Evolutionary conservation across 257 asterid genomes (phyloP).

Genomic region (Buddleja alternifolia): DNA sequence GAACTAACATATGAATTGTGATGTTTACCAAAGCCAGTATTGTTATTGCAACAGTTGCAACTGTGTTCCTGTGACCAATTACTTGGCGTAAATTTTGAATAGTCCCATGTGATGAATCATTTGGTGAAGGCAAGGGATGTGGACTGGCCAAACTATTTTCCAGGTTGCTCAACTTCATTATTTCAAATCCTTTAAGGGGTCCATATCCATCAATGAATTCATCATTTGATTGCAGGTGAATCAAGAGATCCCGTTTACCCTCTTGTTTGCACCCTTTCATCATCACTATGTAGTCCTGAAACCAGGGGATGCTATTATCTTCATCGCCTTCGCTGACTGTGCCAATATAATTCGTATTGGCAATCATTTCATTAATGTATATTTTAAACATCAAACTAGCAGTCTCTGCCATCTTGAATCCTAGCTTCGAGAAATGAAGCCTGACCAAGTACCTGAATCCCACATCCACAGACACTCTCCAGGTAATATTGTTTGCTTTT

Average conservation of each 20-base stretch:
- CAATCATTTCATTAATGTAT: too few species aligned
- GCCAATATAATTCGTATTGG: conserved; percentile 27
- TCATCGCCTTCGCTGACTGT: conserved; percentile 33
- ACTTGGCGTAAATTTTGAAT: not conserved
- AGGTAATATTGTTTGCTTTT: too few species aligned
- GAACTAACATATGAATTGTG: conserved; percentile 24
- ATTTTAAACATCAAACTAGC: conserved; percentile 27
- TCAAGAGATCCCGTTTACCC: too few species aligned
- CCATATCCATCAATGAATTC: too few species aligned
- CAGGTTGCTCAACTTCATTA: conserved; percentile 37
- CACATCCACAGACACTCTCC: too few species aligned
- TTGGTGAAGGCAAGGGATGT: conserved; percentile 14
- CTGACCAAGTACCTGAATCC: conserved; percentile 46
- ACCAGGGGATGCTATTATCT: conserved; percentile 29
- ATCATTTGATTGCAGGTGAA: too few species aligned
- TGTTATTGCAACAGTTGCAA: conserved; percentile 31
- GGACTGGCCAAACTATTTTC: conserved; percentile 28
- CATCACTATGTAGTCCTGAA: conserved; percentile 41
- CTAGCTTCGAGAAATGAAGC: conserved; percentile 38
- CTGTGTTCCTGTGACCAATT: conserved; percentile 13
- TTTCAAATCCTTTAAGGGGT: too few species aligned
- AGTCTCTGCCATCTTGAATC: conserved; percentile 16
- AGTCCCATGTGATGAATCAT: not conserved
- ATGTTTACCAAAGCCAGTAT: conserved; percentile 31
- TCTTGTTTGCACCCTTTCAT: too few species aligned